Percentiles rank a stretch among this genome's conserved stretches.
These are phyloP conservation scores for Geum urbanum DNA, from an alignment of 306 rosid genomes.

Conservation along the genomic window DNA sequence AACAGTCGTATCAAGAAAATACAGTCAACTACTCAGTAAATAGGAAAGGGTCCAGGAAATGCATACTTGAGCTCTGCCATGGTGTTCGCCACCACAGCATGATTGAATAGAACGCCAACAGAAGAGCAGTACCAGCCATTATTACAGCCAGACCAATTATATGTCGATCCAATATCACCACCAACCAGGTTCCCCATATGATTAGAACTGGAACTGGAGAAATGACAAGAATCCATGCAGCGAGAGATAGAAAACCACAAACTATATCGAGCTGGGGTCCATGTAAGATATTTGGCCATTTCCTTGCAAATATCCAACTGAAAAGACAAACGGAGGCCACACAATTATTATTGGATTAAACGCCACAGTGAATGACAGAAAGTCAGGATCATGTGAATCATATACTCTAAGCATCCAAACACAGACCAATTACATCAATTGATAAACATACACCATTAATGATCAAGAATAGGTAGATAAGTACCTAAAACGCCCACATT, in stretches of 20 bases:
- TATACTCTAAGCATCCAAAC: no score
- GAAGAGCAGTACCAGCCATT: constrained; percentile 99
- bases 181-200: constrained; percentile 92
- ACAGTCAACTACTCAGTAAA: neutral
- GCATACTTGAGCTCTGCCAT: constrained; percentile 99
- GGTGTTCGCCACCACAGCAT: constrained; percentile 99
- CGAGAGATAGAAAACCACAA: constrained; percentile 81
- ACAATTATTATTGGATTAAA: neutral
- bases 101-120: constrained; percentile 93
- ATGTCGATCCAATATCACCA: constrained; percentile 87
- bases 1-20: neutral
- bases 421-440: no score
- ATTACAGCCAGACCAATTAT: constrained; percentile 94
- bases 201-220: constrained; percentile 84
- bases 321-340: constrained; percentile 22
- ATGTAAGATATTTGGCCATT: constrained; percentile 92
- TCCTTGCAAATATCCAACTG: constrained; percentile 99
- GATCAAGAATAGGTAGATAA: neutral
- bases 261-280: constrained; percentile 87
- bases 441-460: no score
- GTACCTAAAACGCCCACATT: neutral
- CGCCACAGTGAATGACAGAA: no score
- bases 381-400: neutral
- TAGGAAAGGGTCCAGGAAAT: constrained; percentile 17
- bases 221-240: constrained; percentile 79